Base-by-base conservation (phyloP, 176 grass and related monocot species). In the Elymus sibiricus region DNA sequence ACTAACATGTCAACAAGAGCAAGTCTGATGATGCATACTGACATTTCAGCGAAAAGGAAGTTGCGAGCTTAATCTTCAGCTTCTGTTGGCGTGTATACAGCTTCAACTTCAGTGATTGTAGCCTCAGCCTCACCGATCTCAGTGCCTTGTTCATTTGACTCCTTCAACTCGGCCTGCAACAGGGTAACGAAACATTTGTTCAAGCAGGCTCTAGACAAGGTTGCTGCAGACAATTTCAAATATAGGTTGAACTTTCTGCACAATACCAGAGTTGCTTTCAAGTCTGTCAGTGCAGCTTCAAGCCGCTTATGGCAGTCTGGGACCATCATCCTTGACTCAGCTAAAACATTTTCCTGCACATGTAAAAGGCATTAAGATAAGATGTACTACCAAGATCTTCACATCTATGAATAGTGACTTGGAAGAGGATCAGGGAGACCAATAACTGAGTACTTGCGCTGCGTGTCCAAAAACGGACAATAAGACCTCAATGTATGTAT, bases 251-350 rank as follows among this genome's bases (percentile, higher is more conserved):
- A 65, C 9, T 17, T 6, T 27, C 60, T 7, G 6, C 70, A 78
- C 1, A 9, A 10, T 92, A 95, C 97, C 84, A 98, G 84, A 62
- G 86, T 91, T 76, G 86, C 91, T 82, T 95, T 98, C 68, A 98
- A 77, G 78, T 98, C 93, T 61, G 91, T 80, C 76, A 95, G 66
- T 27, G 97, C 90, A 83, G 88, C 85, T 84, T 98, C 97, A 70
- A 98, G 90, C 53, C 97, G 89, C 78, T 94, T 98, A 66, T 87
- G 94, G 90, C 97, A 98, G 85, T 94, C 97, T 84, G 97, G 93
- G 17, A 94, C 87, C 97, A 94, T 98, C 97, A 98, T 98, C 85
- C 94, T 95, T 3, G 97, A 95, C 79, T 98, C 97, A 74, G 93
- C 92, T 89, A 98, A 86, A 62, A 98, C 93, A 90, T 95, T 98